Evolutionary conservation across 441 rosid species (phyloP).

Genomic region (Gossypium gossypioides): DNA sequence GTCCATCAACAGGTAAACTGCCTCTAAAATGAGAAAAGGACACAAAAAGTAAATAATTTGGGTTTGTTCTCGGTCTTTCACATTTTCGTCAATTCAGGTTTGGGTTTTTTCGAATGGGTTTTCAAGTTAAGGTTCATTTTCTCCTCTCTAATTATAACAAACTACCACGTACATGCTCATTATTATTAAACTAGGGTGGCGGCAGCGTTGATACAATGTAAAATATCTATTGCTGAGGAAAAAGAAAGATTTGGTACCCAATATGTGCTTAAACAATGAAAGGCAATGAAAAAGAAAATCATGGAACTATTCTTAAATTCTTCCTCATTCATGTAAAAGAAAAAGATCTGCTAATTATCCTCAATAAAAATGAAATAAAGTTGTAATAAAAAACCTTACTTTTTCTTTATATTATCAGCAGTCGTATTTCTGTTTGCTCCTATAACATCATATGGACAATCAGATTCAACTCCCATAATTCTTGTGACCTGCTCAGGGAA

Average conservation of each 20-base stretch:
- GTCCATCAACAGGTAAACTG: not conserved
- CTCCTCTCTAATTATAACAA: not conserved
- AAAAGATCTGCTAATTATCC: not conserved
- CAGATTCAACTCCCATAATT: slow-evolving; percentile 62
- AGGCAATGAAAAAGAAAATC: not conserved
- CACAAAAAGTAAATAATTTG: not conserved
- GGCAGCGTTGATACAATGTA: not conserved
- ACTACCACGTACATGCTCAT: not conserved
- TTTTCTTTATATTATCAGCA: slow-evolving; percentile 73
- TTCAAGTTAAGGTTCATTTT: not conserved
- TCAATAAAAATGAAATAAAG: not conserved
- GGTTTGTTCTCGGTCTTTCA: not conserved
- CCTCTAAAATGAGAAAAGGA: not conserved
- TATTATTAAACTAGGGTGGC: not conserved
- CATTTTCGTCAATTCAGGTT: not conserved
- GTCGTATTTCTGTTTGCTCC: slow-evolving; percentile 71
- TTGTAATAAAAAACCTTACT: slow-evolving; percentile 27
- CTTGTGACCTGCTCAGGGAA: slow-evolving; percentile 56
- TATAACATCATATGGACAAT: slow-evolving; percentile 64
- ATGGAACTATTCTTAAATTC: not conserved
- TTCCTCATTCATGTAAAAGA: not conserved
- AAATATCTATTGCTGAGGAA: not conserved
- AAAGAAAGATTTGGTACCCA: not conserved
- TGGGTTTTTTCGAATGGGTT: not conserved
- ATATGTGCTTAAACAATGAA: not conserved